These are phyloP conservation scores for Beta corolliflora DNA, from an alignment of 179 eudicot genomes.

Conservation along the genomic window DNA sequence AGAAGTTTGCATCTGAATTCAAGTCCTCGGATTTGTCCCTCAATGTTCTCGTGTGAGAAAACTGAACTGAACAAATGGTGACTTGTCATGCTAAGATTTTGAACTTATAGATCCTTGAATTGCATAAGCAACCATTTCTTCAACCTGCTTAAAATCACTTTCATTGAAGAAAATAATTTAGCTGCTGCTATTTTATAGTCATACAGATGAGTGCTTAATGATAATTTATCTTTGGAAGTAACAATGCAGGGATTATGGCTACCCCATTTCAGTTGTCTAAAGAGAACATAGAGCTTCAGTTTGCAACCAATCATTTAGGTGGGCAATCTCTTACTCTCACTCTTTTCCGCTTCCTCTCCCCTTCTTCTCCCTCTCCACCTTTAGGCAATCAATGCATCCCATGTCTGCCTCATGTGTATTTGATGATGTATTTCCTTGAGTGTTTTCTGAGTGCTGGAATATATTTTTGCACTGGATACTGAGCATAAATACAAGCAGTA, in stretches of 20 bases:
- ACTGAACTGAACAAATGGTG: neutral
- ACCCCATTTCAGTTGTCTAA: conserved; percentile 60
- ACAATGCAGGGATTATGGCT: conserved; percentile 87
- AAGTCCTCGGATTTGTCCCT: conserved; percentile 63
- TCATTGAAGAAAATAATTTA: neutral
- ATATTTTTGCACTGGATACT: too few species aligned
- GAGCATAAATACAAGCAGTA: neutral
- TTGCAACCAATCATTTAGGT: conserved; percentile 93
- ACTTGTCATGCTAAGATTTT: neutral
- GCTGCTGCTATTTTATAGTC: neutral
- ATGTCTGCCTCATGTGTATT: neutral
- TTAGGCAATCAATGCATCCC: neutral
- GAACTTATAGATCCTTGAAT: neutral
- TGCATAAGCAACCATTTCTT: neutral
- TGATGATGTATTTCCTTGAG: neutral
- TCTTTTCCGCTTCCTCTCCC: neutral
- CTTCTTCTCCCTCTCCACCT: neutral
- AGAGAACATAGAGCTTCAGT: conserved; percentile 81
- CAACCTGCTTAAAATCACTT: neutral
- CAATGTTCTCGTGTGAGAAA: conserved; percentile 83
- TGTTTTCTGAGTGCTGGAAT: neutral
- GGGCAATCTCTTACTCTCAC: neutral
- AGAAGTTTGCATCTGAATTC: conserved; percentile 63
- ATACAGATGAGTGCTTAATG: neutral
- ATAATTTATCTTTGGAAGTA: conserved; percentile 43